A percentile compares a stretch with the other conserved stretches of the same genome.
These are phyloP conservation scores for Mycosphaerella sp. DNA, from an alignment of 2,329 filamentous ascomycete species.

Conservation along the genomic window DNA sequence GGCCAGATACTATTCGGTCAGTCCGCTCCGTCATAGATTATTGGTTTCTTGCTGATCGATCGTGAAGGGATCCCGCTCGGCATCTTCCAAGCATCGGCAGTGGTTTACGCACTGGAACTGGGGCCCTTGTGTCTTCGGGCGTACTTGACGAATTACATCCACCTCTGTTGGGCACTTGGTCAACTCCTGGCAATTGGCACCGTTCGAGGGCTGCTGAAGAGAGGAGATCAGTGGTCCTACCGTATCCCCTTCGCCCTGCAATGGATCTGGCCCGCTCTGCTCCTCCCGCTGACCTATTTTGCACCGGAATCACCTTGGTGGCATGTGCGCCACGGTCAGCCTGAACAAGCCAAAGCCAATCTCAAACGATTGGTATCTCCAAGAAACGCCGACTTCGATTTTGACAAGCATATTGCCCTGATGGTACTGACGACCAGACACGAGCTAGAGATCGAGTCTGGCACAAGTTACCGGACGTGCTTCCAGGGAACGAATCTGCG, in stretches of 20 bases:
- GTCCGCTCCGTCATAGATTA: not conserved
- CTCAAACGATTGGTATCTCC: conserved; percentile 27
- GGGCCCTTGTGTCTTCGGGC: conserved; percentile 41
- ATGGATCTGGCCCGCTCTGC: conserved; percentile 42
- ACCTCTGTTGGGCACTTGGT: conserved; percentile 44
- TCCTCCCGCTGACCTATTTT: conserved; percentile 26
- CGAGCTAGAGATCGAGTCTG: conserved; percentile 26
- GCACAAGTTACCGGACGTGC: conserved; percentile 32
- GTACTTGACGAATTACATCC: conserved; percentile 25
- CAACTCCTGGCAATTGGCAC: conserved; percentile 50
- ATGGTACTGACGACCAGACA: conserved; percentile 25
- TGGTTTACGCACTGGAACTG: conserved; percentile 38
- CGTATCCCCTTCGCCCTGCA: conserved; percentile 42
- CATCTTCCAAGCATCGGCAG: conserved; percentile 31
- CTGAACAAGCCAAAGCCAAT: conserved; percentile 21
- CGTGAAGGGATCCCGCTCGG: conserved; percentile 44
- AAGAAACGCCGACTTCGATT: conserved; percentile 19
- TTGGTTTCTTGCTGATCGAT: conserved; percentile 30
- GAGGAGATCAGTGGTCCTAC: conserved; percentile 14
- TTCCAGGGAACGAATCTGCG: conserved; percentile 34
- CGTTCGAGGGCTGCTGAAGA: not conserved
- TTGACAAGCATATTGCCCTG: conserved; percentile 23
- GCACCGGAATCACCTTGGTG: conserved; percentile 30
- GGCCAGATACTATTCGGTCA: conserved; percentile 40
- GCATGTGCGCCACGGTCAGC: conserved; percentile 25